Evolutionary conservation across 1,139 yeast species (phyloP), one percentile per base, ranked within the genome.

Genomic region (Eremothecium gossypii): DNA sequence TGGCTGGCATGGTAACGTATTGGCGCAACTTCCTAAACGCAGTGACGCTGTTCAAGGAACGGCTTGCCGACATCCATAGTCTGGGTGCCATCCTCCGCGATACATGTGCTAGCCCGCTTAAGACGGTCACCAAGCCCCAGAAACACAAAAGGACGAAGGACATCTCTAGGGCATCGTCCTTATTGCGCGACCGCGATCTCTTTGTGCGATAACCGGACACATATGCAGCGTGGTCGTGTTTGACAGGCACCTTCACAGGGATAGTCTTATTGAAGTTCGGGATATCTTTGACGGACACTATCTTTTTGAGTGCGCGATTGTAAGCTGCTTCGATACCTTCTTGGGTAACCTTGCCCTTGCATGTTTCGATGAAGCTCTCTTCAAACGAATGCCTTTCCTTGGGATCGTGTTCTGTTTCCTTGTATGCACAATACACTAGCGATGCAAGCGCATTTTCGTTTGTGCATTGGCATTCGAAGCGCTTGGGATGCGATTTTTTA

Each of bases 71-170:
- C 32, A 51, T 27, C 20, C 44, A 29, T 23, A 41, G 39, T 9
- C 32, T 41, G 8, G 54, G 54, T 20, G 50, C 44, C 7, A 49
- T 30, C 32, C 46, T 49, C 20, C 45, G 43, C 26, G 49, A 31
- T 45, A 59, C 70, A 52, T 76, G 73, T 39, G 63, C 53, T 12
- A 70, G 34, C 2, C 66, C 64, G 3, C 72, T 70, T 27, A 69
- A 28, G 1, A 75, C 23, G 45, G 75, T 52, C 7, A 77, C 61
- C 3, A 69, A 41, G 1, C 64, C 68, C 78, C 80, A 75, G 51
- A 67, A 76, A 0, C 73, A 75, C 27, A 75, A 49, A 26, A 68
- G 42, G 2, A 70, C 78, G 17, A 68, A 58, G 8, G 82, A 81
- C 49, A 71, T 67, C 47, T 61, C 72, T 41, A 71, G 61, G 2